Evolutionary conservation across 129 eudicot species (phyloP).

Genomic region (Sambucus nigra): DNA sequence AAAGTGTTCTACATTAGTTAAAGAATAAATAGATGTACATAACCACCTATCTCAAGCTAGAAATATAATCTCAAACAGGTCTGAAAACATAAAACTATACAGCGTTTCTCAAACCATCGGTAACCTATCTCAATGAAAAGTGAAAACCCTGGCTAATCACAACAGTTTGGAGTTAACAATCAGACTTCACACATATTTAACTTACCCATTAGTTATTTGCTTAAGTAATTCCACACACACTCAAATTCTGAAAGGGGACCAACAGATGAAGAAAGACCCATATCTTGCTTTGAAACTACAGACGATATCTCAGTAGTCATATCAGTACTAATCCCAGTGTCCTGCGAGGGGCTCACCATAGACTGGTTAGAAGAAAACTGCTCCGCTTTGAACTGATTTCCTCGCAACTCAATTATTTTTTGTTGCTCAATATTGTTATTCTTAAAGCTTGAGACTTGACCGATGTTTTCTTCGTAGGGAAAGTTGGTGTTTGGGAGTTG

Average conservation of each 20-base stretch:
- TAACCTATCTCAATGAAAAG: neutral
- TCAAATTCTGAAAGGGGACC: constrained; percentile 38
- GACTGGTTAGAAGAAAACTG: constrained; percentile 37
- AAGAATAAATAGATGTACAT: no score
- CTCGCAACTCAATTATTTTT: neutral
- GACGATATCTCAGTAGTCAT: constrained; percentile 40
- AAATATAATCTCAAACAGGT: neutral
- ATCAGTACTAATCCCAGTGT: constrained; percentile 63
- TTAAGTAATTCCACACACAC: constrained; percentile 49
- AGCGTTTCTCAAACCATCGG: neutral
- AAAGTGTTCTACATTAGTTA: no score
- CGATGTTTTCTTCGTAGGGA: neutral
- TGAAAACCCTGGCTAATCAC: no score
- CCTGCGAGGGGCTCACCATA: constrained; percentile 52
- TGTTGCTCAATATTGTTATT: neutral
- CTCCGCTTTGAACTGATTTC: constrained; percentile 40
- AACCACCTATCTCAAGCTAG: neutral
- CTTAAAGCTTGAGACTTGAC: constrained; percentile 4
- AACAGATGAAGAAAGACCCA: constrained; percentile 7
- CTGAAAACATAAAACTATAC: neutral
- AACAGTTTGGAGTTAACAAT: neutral
- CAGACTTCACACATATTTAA: neutral
- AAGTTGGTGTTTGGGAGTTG: constrained; percentile 14
- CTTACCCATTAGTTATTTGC: neutral
- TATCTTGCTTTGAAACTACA: constrained; percentile 14